Evolutionary conservation across 2,329 filamentous ascomycete species (phyloP).

Genomic region (Truncatella angustata): DNA sequence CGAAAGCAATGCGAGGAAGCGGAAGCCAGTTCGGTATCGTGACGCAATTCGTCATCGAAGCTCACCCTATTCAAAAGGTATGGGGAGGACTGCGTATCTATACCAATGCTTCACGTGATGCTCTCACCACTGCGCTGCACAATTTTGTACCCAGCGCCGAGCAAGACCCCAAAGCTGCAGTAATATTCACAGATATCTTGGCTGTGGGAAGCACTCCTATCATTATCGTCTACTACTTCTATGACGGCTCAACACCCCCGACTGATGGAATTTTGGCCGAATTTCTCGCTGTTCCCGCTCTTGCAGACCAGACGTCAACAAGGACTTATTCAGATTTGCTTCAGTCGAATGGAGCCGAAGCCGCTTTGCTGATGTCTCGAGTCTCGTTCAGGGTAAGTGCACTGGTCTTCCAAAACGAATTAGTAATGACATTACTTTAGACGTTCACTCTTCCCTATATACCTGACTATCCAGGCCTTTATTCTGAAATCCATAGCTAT

Average conservation of each 20-base stretch:
- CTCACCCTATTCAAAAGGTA: constrained; percentile 28
- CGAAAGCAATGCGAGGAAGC: constrained; percentile 25
- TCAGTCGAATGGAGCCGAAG: constrained; percentile 15
- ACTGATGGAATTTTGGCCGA: constrained; percentile 26
- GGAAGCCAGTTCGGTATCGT: constrained; percentile 31
- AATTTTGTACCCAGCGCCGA: constrained; percentile 25
- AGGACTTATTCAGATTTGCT: constrained; percentile 10
- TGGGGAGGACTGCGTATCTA: constrained; percentile 36
- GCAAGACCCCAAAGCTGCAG: constrained; percentile 25
- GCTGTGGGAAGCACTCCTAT: constrained; percentile 16
- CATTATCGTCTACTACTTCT: constrained; percentile 32
- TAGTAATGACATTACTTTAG: constrained; percentile 1
- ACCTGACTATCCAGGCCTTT: constrained; percentile 24
- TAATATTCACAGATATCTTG: constrained; percentile 29
- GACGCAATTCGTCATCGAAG: constrained; percentile 29
- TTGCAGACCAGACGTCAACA: constrained; percentile 19
- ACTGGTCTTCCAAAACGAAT: neutral
- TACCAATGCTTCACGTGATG: constrained; percentile 20
- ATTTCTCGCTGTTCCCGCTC: constrained; percentile 27
- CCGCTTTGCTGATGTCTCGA: constrained; percentile 13
- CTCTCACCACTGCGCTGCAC: constrained; percentile 30
- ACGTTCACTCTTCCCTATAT: constrained; percentile 25
- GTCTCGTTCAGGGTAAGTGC: constrained; percentile 10
- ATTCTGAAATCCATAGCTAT: constrained; percentile 30
- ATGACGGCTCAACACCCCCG: constrained; percentile 30